Conservation (phyloP, 1,284 basidiomycete species). For the Rhodotorula glutinis region DNA sequence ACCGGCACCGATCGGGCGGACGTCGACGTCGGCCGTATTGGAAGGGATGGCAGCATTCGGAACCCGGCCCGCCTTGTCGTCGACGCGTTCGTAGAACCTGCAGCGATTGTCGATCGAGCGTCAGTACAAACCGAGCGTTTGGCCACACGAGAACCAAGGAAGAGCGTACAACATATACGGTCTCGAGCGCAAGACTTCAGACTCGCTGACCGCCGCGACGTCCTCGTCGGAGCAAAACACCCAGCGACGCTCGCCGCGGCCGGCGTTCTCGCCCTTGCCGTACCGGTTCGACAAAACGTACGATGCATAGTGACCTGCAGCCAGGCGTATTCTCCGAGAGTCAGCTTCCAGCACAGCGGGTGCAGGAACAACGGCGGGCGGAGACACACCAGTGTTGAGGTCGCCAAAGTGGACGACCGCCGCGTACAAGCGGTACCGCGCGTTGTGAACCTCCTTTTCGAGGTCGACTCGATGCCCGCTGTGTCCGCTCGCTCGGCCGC, state of each 20-base stretch:
- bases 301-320: conserved; percentile 29
- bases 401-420: conserved; percentile 88
- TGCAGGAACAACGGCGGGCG: too few species aligned
- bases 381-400: conserved; percentile 66
- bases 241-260: conserved; percentile 62
- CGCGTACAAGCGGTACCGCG: conserved; percentile 53
- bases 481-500: conserved; percentile 50
- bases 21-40: not conserved
- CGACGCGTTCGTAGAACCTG: conserved; percentile 29
- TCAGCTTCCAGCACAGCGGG: not conserved
- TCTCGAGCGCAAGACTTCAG: conserved; percentile 83
- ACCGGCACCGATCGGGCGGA: not conserved
- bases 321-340: not conserved
- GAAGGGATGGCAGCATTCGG: not conserved
- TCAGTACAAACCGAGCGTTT: not conserved
- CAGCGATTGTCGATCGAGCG: too few species aligned
- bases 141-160: not conserved
- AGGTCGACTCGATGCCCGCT: conserved; percentile 39
- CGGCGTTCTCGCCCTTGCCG: conserved; percentile 30
- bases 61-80: not conserved
- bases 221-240: conserved; percentile 78
- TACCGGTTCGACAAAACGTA: conserved; percentile 37
- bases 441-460: conserved; percentile 45
- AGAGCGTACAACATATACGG: conserved; percentile 69
- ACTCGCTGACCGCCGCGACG: conserved; percentile 71